phyloP scores from a whole-genome alignment of 2,329 filamentous ascomycete species.

The Coleophoma crateriformis region DNA sequence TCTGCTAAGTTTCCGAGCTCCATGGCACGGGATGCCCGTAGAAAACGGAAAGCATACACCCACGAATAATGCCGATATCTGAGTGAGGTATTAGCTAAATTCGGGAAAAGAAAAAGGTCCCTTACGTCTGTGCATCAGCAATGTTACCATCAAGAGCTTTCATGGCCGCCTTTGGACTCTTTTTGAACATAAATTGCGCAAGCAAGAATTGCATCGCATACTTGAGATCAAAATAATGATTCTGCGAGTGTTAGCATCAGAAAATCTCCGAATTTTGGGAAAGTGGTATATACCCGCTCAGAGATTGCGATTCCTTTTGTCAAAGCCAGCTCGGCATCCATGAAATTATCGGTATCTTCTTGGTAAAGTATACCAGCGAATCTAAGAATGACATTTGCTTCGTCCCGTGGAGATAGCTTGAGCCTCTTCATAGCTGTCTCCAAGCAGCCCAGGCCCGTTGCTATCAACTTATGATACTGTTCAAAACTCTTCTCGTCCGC shows the following conservation, averaged over 20 bases:
- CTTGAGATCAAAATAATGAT: constrained; percentile 60
- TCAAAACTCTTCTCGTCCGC: constrained; percentile 45
- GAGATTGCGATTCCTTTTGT: constrained; percentile 67
- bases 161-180: constrained; percentile 66
- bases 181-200: constrained; percentile 63
- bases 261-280: not conserved
- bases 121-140: constrained; percentile 59
- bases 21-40: constrained; percentile 65
- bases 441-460: constrained; percentile 67
- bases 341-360: constrained; percentile 70
- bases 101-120: constrained; percentile 3
- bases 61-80: constrained; percentile 62
- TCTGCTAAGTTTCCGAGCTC: constrained; percentile 57
- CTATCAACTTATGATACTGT: constrained; percentile 68
- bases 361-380: constrained; percentile 65
- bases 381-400: constrained; percentile 63
- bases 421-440: constrained; percentile 61
- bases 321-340: constrained; percentile 66
- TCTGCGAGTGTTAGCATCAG: constrained; percentile 27
- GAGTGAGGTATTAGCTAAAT: constrained; percentile 1
- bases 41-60: constrained; percentile 72
- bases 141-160: constrained; percentile 67
- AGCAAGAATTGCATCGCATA: constrained; percentile 74
- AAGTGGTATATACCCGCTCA: constrained; percentile 45
- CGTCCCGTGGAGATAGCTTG: constrained; percentile 56